Evolutionary conservation across 495 filamentous ascomycete species (phyloP).

Genomic region (Apiosordaria backusii): DNA sequence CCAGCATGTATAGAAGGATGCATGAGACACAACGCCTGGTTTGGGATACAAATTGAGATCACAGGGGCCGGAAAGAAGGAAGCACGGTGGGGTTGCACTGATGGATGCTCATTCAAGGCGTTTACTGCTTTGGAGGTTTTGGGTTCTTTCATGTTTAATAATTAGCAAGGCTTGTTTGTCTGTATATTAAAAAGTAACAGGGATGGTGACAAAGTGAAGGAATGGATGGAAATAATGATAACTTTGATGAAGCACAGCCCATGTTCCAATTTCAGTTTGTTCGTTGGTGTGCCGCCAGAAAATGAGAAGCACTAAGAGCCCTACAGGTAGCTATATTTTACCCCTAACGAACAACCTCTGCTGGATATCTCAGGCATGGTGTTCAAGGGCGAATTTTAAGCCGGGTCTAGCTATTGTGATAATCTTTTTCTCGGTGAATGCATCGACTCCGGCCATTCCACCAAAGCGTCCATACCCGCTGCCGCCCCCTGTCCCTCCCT

Average conservation of each 20-base stretch:
- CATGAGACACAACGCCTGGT: neutral
- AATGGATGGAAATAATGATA: neutral
- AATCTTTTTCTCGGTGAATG: slow-evolving; percentile 35
- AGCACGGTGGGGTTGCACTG: neutral
- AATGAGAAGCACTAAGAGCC: neutral
- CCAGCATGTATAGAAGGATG: neutral
- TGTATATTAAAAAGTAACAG: neutral
- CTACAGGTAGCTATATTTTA: neutral
- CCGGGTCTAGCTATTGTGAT: slow-evolving; percentile 29
- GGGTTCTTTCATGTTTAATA: neutral
- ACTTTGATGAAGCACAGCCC: neutral
- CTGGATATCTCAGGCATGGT: neutral
- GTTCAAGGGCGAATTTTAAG: slow-evolving; percentile 25
- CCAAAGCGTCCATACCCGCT: slow-evolving; percentile 40
- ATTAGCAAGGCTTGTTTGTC: neutral
- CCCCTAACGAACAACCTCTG: neutral
- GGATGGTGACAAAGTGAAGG: neutral
- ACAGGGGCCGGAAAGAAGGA: neutral
- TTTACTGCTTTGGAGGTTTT: neutral
- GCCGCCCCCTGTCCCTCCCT: slow-evolving; percentile 35
- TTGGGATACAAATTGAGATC: too few relatives aligned
- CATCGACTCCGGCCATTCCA: slow-evolving; percentile 31
- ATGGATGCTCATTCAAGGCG: neutral
- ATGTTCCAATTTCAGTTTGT: neutral
- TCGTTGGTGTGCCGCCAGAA: neutral